Evolutionary conservation across 495 filamentous ascomycete genomes (phyloP), one percentile per base, ranked within the genome.

Genomic region (Penicillium atrosanguineum): DNA sequence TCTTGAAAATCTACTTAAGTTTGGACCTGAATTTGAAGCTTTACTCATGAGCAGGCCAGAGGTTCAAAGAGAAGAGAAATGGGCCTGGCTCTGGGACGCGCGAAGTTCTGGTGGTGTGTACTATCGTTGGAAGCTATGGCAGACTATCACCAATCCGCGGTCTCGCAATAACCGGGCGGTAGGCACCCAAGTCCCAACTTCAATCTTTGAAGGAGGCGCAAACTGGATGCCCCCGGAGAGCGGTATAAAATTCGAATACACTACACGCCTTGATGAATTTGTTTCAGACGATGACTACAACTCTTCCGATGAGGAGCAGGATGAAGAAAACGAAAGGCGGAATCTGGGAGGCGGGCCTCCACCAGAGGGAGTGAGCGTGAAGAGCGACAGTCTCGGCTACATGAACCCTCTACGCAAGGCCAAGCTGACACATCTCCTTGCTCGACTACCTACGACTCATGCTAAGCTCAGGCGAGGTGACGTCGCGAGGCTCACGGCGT

Each of bases 41-140:
- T 77, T 95, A 1, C 81, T 99, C 3, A 97, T 97, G 94, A 87
- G 82, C 34, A 78, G 86, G 16, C 84, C 83, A 0, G 83, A 87
- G 36, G 87, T 97, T 2, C 89, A 93, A 56, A 76, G 71, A 21
- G 88, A 96, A 36, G 87, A 93, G 59, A 91, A 86, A 63, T 99
- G 91, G 85, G 88, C 90, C 0, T 99, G 90, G 88, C 69, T 99
- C 4, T 99, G 88, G 87, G 88, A 99, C 69, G 77, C 93, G 25
- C 79, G 90, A 44, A 90, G 88, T 59, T 70, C 83, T 46, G 87
- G 85, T 7, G 89, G 88, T 7, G 80, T 92, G 5, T 97, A 88
- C 74, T 97, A 96, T 69, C 83, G 92, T 15, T 97, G 90, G 88
- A 87, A 89, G 45, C 61, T 97, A 48, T 97, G 90, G 91, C 83